Percentiles rank a stretch among this genome's conserved stretches.
phyloP scores from a whole-genome alignment of 441 rosid species.

The Arabidopsis lyrata region DNA sequence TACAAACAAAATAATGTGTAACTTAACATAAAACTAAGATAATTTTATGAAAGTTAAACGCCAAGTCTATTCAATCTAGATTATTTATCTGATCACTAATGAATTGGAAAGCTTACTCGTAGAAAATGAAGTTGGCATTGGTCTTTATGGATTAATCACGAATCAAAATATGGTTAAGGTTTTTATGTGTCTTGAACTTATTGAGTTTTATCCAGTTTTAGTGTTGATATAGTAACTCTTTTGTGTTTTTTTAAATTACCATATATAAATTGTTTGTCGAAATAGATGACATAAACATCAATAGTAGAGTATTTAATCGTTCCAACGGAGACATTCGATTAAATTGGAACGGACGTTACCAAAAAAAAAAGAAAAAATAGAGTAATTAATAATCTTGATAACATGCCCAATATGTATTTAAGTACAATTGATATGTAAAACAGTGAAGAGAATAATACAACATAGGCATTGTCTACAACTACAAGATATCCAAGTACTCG shows the following conservation, averaged over 20 bases:
- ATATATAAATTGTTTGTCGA: not conserved
- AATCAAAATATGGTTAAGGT: too few species aligned
- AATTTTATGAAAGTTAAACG: not conserved
- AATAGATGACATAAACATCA: not conserved
- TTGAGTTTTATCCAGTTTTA: not conserved
- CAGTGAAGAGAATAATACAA: not conserved
- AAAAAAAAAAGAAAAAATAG: too few species aligned
- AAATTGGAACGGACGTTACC: too few species aligned
- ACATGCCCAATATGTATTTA: not conserved
- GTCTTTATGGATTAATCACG: too few species aligned
- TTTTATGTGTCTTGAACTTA: too few species aligned
- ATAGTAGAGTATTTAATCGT: not conserved
- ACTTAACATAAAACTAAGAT: not conserved
- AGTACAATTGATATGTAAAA: not conserved
- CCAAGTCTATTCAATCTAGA: not conserved
- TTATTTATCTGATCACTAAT: not conserved
- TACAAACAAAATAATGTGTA: not conserved
- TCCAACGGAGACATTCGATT: too few species aligned
- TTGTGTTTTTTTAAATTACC: not conserved
- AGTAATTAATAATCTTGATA: not conserved
- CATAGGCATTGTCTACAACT: not conserved
- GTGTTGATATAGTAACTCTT: not conserved
- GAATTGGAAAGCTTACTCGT: too few species aligned
- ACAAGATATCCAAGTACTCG: not conserved
- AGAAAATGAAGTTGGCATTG: too few species aligned